Evolutionary conservation across 2,329 filamentous ascomycete genomes (phyloP).

Genomic region (Sarocladium oryzae): DNA sequence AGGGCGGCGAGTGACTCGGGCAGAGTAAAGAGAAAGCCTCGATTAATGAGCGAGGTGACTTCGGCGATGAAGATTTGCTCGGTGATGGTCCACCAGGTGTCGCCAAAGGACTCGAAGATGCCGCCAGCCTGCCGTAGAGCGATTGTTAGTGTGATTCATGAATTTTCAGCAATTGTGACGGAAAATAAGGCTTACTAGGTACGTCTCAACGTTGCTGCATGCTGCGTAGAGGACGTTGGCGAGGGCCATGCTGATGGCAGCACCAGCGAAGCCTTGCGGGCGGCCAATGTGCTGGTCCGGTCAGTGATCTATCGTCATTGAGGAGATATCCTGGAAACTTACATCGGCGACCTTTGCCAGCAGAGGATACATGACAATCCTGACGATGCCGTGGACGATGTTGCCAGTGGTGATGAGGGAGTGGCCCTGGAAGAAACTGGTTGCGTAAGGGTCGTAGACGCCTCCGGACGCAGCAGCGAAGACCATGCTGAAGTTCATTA

Average conservation of each 20-base stretch:
- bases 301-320: background rate
- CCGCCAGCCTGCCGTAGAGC: conserved; percentile 31
- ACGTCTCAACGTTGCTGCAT: conserved; percentile 44
- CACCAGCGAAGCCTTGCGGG: conserved; percentile 43
- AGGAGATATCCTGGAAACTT: background rate
- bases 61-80: conserved; percentile 53
- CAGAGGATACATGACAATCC: conserved; percentile 49
- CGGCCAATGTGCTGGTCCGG: conserved; percentile 44
- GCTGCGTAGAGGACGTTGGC: conserved; percentile 52
- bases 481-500: conserved; percentile 22
- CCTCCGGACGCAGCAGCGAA: conserved; percentile 26
- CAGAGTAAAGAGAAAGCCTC: conserved; percentile 52
- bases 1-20: conserved; percentile 38
- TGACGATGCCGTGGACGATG: conserved; percentile 40
- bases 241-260: conserved; percentile 23
- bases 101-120: conserved; percentile 56
- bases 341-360: conserved; percentile 52
- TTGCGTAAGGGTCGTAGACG: conserved; percentile 26
- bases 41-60: conserved; percentile 51
- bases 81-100: conserved; percentile 25
- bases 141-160: background rate
- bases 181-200: conserved; percentile 28
- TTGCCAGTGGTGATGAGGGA: conserved; percentile 41
- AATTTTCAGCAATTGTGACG: background rate
- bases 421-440: conserved; percentile 36